Evolutionary conservation across 1,139 yeast genomes (phyloP).

Genomic region (Magnusiomyces clavatus): DNA sequence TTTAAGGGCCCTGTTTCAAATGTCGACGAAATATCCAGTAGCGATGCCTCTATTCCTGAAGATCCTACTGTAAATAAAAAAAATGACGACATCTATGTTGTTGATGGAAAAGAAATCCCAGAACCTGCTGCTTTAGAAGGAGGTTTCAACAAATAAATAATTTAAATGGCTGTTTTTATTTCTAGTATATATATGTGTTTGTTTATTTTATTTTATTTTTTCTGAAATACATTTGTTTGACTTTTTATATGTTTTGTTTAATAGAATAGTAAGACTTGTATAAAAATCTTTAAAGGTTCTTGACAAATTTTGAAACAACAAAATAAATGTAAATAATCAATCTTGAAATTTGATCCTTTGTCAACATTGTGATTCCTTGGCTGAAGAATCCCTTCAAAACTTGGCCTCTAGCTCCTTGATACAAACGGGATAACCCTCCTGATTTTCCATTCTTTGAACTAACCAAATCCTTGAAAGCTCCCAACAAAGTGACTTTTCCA

Average conservation of each 20-base stretch:
- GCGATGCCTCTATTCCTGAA: too few relatives aligned
- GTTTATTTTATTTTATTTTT: too few relatives aligned
- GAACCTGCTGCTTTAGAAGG: too few relatives aligned
- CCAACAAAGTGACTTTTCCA: slow-evolving; percentile 45
- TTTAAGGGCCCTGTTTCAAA: slow-evolving; percentile 11
- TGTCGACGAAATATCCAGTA: too few relatives aligned
- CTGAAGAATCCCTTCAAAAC: slow-evolving; percentile 32
- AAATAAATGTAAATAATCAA: slow-evolving; percentile 25
- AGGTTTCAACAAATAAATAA: neutral
- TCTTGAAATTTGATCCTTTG: slow-evolving; percentile 30
- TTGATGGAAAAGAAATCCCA: too few relatives aligned
- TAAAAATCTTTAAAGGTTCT: neutral
- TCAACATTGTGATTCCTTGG: slow-evolving; percentile 33
- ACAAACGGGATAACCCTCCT: slow-evolving; percentile 64
- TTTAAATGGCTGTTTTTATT: neutral
- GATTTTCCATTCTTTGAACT: slow-evolving; percentile 26
- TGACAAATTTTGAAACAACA: slow-evolving; percentile 6
- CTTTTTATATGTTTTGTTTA: neutral
- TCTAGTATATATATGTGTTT: neutral
- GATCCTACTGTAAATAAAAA: too few relatives aligned
- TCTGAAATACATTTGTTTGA: neutral
- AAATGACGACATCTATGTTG: too few relatives aligned
- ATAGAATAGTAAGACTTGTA: slow-evolving; percentile 3
- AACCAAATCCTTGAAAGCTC: slow-evolving; percentile 55
- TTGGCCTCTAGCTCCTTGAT: slow-evolving; percentile 46